phyloP scores from a whole-genome alignment of 2,329 filamentous ascomycete genomes.

The Aspergillus phoenicis region DNA sequence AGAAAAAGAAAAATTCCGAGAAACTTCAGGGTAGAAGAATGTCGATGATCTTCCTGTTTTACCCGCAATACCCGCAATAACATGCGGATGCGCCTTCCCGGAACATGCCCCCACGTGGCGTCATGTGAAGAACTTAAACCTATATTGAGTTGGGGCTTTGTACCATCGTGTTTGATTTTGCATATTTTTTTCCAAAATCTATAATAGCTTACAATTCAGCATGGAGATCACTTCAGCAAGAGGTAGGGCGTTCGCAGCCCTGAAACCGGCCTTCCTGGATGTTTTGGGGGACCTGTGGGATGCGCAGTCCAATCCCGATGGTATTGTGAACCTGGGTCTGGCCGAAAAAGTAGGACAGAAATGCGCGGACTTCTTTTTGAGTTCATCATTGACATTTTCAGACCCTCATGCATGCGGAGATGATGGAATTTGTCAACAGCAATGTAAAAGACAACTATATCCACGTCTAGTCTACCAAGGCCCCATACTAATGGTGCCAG shows the following conservation, averaged over 20 bases:
- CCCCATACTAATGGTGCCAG: background rate
- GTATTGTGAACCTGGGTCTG: background rate
- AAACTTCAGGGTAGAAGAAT: background rate
- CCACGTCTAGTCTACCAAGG: background rate
- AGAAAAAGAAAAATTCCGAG: background rate
- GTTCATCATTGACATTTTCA: background rate
- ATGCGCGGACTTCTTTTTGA: background rate
- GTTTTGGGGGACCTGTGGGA: background rate
- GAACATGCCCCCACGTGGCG: background rate
- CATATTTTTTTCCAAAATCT: background rate
- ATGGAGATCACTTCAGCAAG: background rate
- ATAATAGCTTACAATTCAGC: background rate
- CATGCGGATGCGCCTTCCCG: background rate
- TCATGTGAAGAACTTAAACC: background rate
- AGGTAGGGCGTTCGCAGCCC: background rate
- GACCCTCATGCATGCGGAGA: background rate
- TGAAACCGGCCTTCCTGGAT: background rate
- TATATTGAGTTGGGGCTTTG: background rate
- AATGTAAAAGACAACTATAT: background rate
- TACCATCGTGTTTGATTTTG: background rate
- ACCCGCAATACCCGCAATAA: background rate
- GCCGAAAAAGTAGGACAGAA: background rate
- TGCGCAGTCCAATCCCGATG: background rate
- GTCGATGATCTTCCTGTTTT: background rate
- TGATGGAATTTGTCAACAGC: background rate